These are phyloP conservation scores for Yamadazyma conglobata DNA, from an alignment of 1,139 yeast genomes.

Conservation along the genomic window DNA sequence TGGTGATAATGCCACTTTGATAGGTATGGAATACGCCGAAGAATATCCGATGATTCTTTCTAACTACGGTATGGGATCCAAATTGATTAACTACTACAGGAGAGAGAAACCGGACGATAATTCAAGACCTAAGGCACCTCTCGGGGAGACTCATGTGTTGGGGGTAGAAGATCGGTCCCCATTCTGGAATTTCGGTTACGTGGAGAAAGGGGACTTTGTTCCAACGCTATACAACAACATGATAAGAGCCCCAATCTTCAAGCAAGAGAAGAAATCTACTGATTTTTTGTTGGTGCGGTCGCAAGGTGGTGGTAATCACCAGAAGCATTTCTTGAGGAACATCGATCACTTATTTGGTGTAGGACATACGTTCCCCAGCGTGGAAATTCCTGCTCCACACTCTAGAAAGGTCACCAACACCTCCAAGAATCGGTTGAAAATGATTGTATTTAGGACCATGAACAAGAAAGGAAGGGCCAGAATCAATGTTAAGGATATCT, in stretches of 20 bases:
- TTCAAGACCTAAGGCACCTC: conserved; percentile 79
- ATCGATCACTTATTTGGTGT: conserved; percentile 77
- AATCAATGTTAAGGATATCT: conserved; percentile 81
- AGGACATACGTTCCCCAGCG: conserved; percentile 91
- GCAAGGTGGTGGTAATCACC: conserved; percentile 64
- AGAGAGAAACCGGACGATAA: conserved; percentile 79
- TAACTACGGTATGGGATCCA: conserved; percentile 95
- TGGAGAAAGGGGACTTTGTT: conserved; percentile 89
- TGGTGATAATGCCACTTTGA: conserved; percentile 73
- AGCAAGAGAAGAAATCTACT: conserved; percentile 73
- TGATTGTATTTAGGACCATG: conserved; percentile 89
- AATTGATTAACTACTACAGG: conserved; percentile 87
- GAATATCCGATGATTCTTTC: conserved; percentile 82
- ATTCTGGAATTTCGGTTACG: conserved; percentile 98
- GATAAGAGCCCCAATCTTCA: conserved; percentile 89
- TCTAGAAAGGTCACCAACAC: conserved; percentile 94
- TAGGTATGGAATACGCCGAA: conserved; percentile 86
- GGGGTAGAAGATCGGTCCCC: conserved; percentile 96
- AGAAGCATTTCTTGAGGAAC: conserved; percentile 51
- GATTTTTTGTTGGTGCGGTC: conserved; percentile 82
- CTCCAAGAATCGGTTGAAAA: conserved; percentile 82
- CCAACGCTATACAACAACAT: conserved; percentile 92
- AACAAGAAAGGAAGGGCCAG: conserved; percentile 74
- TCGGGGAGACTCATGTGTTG: conserved; percentile 94
- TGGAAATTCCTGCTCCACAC: conserved; percentile 96